Evolutionary conservation across 2,329 filamentous ascomycete species (phyloP).

Genomic region (Aureobasidium leucospermi): DNA sequence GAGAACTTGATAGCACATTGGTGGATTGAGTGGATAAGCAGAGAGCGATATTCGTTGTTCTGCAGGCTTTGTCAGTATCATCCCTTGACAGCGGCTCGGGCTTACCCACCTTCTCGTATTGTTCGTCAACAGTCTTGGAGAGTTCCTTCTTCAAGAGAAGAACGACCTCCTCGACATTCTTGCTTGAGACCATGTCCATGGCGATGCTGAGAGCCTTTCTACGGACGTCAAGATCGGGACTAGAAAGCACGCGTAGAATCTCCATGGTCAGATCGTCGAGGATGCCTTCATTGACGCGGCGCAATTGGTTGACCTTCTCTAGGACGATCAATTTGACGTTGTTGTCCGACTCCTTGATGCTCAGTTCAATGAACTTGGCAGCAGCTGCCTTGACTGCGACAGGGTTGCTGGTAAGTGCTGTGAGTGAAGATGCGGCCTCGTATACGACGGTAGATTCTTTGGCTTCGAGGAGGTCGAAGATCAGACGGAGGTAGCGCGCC

Average conservation of each 20-base stretch:
- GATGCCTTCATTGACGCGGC: constrained; percentile 82
- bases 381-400: constrained; percentile 97
- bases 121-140: constrained; percentile 93
- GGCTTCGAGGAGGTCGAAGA: constrained; percentile 93
- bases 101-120: constrained; percentile 73
- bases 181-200: constrained; percentile 96
- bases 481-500: constrained; percentile 85
- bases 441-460: constrained; percentile 92
- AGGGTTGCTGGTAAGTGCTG: constrained; percentile 87
- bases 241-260: constrained; percentile 87
- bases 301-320: constrained; percentile 81
- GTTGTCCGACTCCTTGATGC: constrained; percentile 96
- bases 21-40: constrained; percentile 95
- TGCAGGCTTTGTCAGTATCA: constrained; percentile 24
- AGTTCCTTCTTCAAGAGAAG: constrained; percentile 95
- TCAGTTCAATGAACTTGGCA: constrained; percentile 90
- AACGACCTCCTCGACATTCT: constrained; percentile 97
- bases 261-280: constrained; percentile 96
- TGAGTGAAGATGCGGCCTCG: constrained; percentile 91
- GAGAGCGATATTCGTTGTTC: constrained; percentile 88
- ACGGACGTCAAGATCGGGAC: constrained; percentile 91
- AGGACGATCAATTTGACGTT: constrained; percentile 98
- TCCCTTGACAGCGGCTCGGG: not conserved
- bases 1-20: constrained; percentile 99
- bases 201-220: constrained; percentile 85